Conservation (phyloP, 371 early-diverging fungal species). For the Mortierella sp. region DNA sequence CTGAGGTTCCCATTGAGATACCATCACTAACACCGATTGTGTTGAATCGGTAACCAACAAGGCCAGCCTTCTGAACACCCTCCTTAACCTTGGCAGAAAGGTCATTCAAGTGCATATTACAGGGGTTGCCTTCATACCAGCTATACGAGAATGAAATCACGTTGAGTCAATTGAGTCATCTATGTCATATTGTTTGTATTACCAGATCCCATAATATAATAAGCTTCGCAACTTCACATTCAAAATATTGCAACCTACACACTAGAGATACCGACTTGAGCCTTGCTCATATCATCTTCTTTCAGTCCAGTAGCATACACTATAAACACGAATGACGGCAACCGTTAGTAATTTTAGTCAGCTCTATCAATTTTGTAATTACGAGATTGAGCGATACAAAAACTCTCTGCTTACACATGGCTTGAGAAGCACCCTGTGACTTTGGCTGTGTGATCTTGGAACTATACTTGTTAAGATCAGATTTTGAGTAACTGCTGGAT, state of each 20-base stretch:
- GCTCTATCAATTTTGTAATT: neutral
- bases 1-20: conserved; percentile 95
- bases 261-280: conserved; percentile 95
- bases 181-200: conserved; percentile 8
- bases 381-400: neutral
- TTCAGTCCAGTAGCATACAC: conserved; percentile 94
- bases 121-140: conserved; percentile 99
- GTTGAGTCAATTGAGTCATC: neutral
- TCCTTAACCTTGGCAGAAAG: conserved; percentile 91
- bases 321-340: conserved; percentile 40
- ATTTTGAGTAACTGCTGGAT: conserved; percentile 31
- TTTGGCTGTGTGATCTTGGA: conserved; percentile 93
- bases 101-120: conserved; percentile 98
- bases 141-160: conserved; percentile 47
- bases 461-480: conserved; percentile 81
- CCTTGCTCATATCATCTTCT: conserved; percentile 82
- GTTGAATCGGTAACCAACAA: conserved; percentile 96
- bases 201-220: neutral
- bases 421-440: conserved; percentile 95
- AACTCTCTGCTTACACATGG: conserved; percentile 85
- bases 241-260: conserved; percentile 70
- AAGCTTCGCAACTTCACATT: neutral
- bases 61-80: conserved; percentile 88
- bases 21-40: conserved; percentile 98
- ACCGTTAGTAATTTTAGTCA: neutral